These are phyloP conservation scores for Raddia distichophylla DNA, from an alignment of 176 grass and related monocot species.

Conservation along the genomic window DNA sequence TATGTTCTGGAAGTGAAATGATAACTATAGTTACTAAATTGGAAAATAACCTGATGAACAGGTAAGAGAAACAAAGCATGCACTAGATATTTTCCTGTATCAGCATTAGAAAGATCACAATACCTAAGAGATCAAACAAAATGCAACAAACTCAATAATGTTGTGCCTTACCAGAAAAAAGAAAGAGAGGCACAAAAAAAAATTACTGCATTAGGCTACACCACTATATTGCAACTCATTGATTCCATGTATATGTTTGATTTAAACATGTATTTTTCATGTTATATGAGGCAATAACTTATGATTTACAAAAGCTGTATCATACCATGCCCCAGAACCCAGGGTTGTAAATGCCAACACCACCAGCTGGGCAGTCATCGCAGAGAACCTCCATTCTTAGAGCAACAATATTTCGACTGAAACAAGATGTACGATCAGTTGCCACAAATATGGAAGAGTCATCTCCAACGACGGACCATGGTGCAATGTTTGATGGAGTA, in stretches of 20 bases:
- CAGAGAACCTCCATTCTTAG: constrained; percentile 86
- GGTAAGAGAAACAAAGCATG: neutral
- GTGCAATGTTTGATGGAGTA: constrained; percentile 87
- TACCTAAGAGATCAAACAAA: constrained; percentile 5
- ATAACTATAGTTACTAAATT: constrained; percentile 12
- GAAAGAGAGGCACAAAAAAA: neutral
- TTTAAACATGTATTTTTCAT: constrained; percentile 11
- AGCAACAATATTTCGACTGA: constrained; percentile 79
- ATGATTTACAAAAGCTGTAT: neutral
- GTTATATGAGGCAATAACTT: constrained; percentile 13
- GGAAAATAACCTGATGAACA: constrained; percentile 4
- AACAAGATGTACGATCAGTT: constrained; percentile 71
- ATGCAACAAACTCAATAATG: neutral
- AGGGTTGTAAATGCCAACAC: constrained; percentile 93
- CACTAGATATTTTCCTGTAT: neutral
- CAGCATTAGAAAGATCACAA: neutral
- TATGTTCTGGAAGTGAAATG: constrained; percentile 76
- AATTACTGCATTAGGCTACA: neutral
- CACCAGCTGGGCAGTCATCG: constrained; percentile 61
- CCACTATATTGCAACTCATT: neutral
- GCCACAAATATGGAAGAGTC: constrained; percentile 61
- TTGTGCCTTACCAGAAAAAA: neutral
- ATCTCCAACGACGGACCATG: constrained; percentile 79
- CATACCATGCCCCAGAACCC: constrained; percentile 98
- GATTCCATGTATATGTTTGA: neutral